These are phyloP conservation scores for Hordeum marinum DNA, from an alignment of 176 grass and related monocot genomes.

Conservation along the genomic window DNA sequence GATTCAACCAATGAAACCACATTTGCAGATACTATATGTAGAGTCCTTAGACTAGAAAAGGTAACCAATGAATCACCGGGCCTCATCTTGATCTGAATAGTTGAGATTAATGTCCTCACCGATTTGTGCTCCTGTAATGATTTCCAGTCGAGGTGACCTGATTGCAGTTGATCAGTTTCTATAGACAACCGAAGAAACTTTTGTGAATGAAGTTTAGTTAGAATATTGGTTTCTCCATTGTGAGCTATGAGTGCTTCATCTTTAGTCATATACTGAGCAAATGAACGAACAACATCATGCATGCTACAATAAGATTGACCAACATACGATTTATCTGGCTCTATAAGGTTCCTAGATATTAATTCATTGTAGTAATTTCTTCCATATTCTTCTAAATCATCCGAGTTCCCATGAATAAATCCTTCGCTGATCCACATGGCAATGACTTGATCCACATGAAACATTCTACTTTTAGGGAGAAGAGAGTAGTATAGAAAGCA, in stretches of 20 bases:
- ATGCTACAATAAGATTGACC: background rate
- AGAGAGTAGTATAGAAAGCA: background rate
- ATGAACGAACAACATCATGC: constrained; percentile 33
- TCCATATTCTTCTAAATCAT: background rate
- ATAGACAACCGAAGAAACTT: background rate
- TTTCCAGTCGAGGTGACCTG: background rate
- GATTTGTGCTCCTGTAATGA: background rate
- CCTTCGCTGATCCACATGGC: too few species aligned
- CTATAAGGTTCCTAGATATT: constrained; percentile 32
- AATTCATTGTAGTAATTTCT: background rate
- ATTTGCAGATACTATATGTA: background rate
- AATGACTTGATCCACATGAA: too few species aligned
- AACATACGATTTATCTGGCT: fast-evolving
- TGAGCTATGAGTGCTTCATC: background rate
- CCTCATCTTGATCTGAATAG: background rate
- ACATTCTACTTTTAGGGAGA: too few species aligned
- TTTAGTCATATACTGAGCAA: constrained; percentile 13
- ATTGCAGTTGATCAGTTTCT: background rate
- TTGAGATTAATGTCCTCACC: background rate
- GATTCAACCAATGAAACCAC: background rate
- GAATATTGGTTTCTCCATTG: background rate
- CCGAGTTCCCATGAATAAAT: too few species aligned
- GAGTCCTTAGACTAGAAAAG: background rate
- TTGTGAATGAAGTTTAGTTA: background rate
- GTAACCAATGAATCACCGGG: background rate